A percentile compares a stretch with the other conserved stretches of the same genome.
Evolutionary conservation across 352 stramenopile genomes (phyloP).

Genomic region (Globisporangium okanoganense): DNA sequence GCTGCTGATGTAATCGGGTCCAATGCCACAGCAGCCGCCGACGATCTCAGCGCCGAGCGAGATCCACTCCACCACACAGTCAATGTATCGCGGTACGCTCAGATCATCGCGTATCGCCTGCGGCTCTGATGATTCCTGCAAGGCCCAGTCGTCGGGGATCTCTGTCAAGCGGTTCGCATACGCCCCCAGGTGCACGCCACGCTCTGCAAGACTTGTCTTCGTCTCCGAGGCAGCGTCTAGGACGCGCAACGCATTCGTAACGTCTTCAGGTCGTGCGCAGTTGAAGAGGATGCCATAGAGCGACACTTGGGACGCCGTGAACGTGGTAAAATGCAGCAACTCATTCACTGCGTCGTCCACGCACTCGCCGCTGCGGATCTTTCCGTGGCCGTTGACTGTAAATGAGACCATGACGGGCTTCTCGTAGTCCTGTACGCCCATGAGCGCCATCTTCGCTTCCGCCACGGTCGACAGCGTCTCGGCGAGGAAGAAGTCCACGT

Average conservation of each 20-base stretch:
- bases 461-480: constrained; percentile 87
- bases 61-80: constrained; percentile 75
- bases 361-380: constrained; percentile 69
- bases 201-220: constrained; percentile 12
- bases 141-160: constrained; percentile 70
- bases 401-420: constrained; percentile 80
- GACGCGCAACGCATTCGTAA: constrained; percentile 66
- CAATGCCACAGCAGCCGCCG: constrained; percentile 91
- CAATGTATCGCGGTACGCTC: constrained; percentile 49
- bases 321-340: constrained; percentile 28
- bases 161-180: constrained; percentile 88
- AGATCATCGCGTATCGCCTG: constrained; percentile 87
- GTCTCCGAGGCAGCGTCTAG: constrained; percentile 30
- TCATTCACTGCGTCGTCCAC: constrained; percentile 39
- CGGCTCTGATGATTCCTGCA: constrained; percentile 61
- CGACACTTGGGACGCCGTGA: constrained; percentile 7
- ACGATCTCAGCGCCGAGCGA: constrained; percentile 61
- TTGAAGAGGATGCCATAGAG: constrained; percentile 88
- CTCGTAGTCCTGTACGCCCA: constrained; percentile 44
- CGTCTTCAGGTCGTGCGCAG: constrained; percentile 83
- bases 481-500: constrained; percentile 79
- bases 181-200: constrained; percentile 51
- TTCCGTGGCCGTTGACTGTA: constrained; percentile 62
- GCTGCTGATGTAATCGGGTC: constrained; percentile 74
- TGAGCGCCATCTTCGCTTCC: constrained; percentile 81